Evolutionary conservation across 2,329 filamentous ascomycete genomes (phyloP), one percentile per base, ranked within the genome.

Genomic region (Monilinia aucupariae): DNA sequence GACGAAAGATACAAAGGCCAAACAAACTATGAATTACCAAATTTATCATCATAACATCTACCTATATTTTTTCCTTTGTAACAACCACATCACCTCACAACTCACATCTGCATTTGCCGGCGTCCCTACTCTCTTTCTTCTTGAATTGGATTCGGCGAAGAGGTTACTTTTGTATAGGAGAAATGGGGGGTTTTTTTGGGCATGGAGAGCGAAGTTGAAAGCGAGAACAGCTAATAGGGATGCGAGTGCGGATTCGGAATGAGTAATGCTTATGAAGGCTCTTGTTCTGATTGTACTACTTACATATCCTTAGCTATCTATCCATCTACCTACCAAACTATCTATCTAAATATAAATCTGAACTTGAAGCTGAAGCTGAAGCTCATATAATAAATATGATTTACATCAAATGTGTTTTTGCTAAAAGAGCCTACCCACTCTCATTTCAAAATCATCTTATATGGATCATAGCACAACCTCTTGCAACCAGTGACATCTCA

Each of bases 261-360:
- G 53, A 55, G 27, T 32, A 32, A 12, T 12, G 39, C 53, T 32
- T 32, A 7, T 32, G 7, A 55, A 55, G 39, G 39, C 53, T 32
- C 30, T 55, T 13, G 39, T 55, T 55, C 27, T 43, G 27, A 32
- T 45, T 55, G 53, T 55, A 55, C 39, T 55, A 45, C 25, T 55
- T 55, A 55, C 53, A 55, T 45, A 45, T 55, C 22, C 53, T 45
- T 55, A 55, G 39, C 39, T 32, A 55, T 55, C 27, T 55, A 55
- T 25, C 39, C 30, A 55, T 55, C 27, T 45, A 45, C 12, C 25
- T 32, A 55, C 27, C 53, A 43, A 32, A 34, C 30, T 32, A 51
- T 34, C 49, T 51, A 34, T 43, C 10, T 22, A 15, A 13, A 13
- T 30, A 8, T n/a, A 8, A n/a, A 22, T 45, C n/a, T 22, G 37